Conservation (phyloP, 768 basidiomycete genomes). For the Boletus pseudo-olivaceus region DNA sequence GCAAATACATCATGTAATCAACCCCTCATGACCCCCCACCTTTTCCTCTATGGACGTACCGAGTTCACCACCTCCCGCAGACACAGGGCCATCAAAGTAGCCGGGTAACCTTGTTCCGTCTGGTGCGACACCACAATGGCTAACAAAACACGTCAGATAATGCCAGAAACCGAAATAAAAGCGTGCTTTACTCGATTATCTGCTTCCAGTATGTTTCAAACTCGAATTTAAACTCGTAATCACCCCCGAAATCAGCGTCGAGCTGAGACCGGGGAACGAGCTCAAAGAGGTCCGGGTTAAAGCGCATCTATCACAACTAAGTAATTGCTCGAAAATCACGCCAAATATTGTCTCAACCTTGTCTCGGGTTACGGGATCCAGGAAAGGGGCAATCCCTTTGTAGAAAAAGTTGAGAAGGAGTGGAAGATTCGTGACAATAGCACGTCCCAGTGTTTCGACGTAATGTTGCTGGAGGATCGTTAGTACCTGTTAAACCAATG, state of each 20-base stretch:
- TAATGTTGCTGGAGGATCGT: slow-evolving; percentile 86
- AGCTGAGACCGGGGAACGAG: slow-evolving; percentile 73
- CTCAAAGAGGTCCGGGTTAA: slow-evolving; percentile 79
- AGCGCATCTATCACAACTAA: slow-evolving; percentile 60
- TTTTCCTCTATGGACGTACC: not conserved
- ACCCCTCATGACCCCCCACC: not conserved
- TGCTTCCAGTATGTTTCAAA: slow-evolving; percentile 75
- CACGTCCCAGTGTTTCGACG: slow-evolving; percentile 82
- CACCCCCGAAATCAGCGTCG: slow-evolving; percentile 80
- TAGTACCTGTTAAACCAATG: slow-evolving; percentile 46
- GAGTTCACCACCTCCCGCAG: not conserved
- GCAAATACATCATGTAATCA: slow-evolving; percentile 27
- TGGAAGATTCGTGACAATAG: slow-evolving; percentile 80
- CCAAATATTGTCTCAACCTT: slow-evolving; percentile 47
- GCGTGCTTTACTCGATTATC: slow-evolving; percentile 55
- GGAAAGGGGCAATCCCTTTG: slow-evolving; percentile 80
- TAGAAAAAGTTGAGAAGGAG: slow-evolving; percentile 71
- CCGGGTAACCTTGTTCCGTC: slow-evolving; percentile 47
- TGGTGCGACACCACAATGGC: slow-evolving; percentile 52
- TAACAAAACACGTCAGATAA: slow-evolving; percentile 23
- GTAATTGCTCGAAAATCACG: not conserved
- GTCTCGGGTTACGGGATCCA: slow-evolving; percentile 85
- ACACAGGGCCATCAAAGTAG: slow-evolving; percentile 28
- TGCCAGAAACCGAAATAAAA: not conserved
- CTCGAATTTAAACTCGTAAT: slow-evolving; percentile 71